Percentiles rank a stretch among this genome's conserved stretches.
phyloP scores from a whole-genome alignment of 805 yeast species.

The Metschnikowia orientalis region DNA sequence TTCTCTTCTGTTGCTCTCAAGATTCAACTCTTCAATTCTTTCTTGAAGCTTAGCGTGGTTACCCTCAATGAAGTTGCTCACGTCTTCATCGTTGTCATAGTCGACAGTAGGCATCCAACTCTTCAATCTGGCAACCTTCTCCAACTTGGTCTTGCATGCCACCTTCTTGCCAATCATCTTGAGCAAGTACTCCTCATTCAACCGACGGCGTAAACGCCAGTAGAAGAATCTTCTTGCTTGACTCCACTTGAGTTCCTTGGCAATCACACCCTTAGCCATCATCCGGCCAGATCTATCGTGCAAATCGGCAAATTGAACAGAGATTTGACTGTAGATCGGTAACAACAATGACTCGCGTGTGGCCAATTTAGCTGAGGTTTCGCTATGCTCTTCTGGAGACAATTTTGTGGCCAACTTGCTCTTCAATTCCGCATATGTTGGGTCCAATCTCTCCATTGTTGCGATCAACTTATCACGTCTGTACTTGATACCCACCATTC shows the following conservation, averaged over 20 bases:
- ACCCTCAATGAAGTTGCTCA: slow-evolving; percentile 82
- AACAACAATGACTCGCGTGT: slow-evolving; percentile 75
- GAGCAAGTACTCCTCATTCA: slow-evolving; percentile 85
- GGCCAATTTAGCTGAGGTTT: slow-evolving; percentile 58
- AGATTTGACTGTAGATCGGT: slow-evolving; percentile 88
- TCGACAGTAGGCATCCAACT: slow-evolving; percentile 80
- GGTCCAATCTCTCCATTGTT: slow-evolving; percentile 90
- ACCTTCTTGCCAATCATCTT: slow-evolving; percentile 65
- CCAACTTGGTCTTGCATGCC: slow-evolving; percentile 58
- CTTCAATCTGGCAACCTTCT: slow-evolving; percentile 80
- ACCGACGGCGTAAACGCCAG: slow-evolving; percentile 97
- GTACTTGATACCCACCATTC: slow-evolving; percentile 98
- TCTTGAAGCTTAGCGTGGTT: slow-evolving; percentile 61
- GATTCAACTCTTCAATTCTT: slow-evolving; percentile 57
- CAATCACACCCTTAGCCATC: slow-evolving; percentile 90
- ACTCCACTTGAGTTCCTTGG: slow-evolving; percentile 79
- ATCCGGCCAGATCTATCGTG: slow-evolving; percentile 98
- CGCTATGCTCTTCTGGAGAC: slow-evolving; percentile 61
- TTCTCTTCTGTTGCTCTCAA: slow-evolving; percentile 61
- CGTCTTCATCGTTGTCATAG: slow-evolving; percentile 67
- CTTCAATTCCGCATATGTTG: slow-evolving; percentile 65
- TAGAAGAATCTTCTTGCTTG: slow-evolving; percentile 93
- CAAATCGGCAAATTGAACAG: slow-evolving; percentile 95
- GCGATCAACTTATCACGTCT: slow-evolving; percentile 85
- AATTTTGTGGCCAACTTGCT: slow-evolving; percentile 50